These are phyloP conservation scores for Globisporangium echinulatum DNA, from an alignment of 352 stramenopile genomes.

Conservation along the genomic window DNA sequence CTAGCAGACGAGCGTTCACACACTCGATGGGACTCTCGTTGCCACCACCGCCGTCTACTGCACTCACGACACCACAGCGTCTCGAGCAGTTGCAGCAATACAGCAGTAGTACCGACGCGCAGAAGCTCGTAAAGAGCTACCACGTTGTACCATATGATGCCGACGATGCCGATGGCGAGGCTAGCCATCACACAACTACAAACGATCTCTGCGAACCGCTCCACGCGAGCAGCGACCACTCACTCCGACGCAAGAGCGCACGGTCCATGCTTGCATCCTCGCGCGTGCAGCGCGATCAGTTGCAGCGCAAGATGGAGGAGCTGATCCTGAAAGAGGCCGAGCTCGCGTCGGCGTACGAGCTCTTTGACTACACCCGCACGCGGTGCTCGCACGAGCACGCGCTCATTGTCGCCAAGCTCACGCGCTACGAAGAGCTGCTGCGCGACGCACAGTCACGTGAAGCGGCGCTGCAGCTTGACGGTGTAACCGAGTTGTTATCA, in stretches of 20 bases:
- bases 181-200: background rate
- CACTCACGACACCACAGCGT: background rate
- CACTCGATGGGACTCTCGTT: slow-evolving; percentile 5
- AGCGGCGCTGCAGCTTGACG: slow-evolving; percentile 4
- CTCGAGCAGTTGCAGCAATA: slow-evolving; percentile 14
- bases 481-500: slow-evolving; percentile 19
- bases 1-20: background rate
- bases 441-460: slow-evolving; percentile 20
- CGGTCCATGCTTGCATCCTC: slow-evolving; percentile 28
- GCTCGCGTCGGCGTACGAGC: slow-evolving; percentile 45
- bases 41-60: too few species aligned
- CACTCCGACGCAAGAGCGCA: slow-evolving; percentile 7
- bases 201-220: slow-evolving; percentile 12
- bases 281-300: slow-evolving; percentile 38
- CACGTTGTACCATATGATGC: slow-evolving; percentile 42
- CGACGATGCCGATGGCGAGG: slow-evolving; percentile 6
- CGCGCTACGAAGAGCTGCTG: slow-evolving; percentile 37
- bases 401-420: slow-evolving; percentile 38
- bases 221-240: background rate
- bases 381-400: slow-evolving; percentile 37
- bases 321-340: slow-evolving; percentile 61
- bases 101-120: slow-evolving; percentile 4
- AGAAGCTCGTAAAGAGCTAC: slow-evolving; percentile 29
- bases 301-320: slow-evolving; percentile 56
- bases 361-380: slow-evolving; percentile 48